These are phyloP conservation scores for Didymella pomorum DNA, from an alignment of 2,329 filamentous ascomycete genomes.

Conservation along the genomic window DNA sequence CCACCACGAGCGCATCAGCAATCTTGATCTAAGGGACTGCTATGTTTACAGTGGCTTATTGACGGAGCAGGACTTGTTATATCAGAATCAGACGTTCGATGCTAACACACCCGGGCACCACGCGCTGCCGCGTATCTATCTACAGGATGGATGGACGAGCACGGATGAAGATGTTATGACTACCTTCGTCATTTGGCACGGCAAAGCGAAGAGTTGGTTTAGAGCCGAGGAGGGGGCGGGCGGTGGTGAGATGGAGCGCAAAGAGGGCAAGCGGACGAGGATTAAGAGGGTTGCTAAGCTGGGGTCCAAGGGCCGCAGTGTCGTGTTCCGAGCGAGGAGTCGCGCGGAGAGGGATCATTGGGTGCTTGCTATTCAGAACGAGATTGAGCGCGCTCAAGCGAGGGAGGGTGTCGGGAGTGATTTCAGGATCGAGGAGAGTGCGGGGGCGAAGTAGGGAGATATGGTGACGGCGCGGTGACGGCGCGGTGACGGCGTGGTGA, in stretches of 20 bases:
- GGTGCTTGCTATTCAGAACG: slow-evolving; percentile 70
- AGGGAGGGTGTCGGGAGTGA: slow-evolving; percentile 55
- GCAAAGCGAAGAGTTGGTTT: slow-evolving; percentile 65
- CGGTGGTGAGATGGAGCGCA: slow-evolving; percentile 36
- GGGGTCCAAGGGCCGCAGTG: slow-evolving; percentile 66
- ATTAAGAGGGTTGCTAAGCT: slow-evolving; percentile 68
- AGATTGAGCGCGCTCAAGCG: slow-evolving; percentile 67
- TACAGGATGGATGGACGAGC: slow-evolving; percentile 67
- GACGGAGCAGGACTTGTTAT: slow-evolving; percentile 69
- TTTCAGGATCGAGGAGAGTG: slow-evolving; percentile 43
- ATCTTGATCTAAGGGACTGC: slow-evolving; percentile 68
- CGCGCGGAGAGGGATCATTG: slow-evolving; percentile 72
- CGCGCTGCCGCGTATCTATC: slow-evolving; percentile 67
- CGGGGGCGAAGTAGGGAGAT: background rate
- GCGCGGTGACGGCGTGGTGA: no score
- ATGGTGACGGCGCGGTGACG: no score
- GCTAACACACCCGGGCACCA: slow-evolving; percentile 67
- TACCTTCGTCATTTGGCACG: slow-evolving; percentile 72
- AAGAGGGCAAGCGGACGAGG: slow-evolving; percentile 56
- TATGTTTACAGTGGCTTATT: slow-evolving; percentile 72
- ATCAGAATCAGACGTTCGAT: slow-evolving; percentile 71
- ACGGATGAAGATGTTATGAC: slow-evolving; percentile 72
- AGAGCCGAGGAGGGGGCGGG: slow-evolving; percentile 48
- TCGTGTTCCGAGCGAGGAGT: slow-evolving; percentile 72
- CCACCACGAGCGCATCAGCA: slow-evolving; percentile 67